phyloP scores from a whole-genome alignment of 2,329 filamentous ascomycete genomes.

The Trichoderma koningiopsis region DNA sequence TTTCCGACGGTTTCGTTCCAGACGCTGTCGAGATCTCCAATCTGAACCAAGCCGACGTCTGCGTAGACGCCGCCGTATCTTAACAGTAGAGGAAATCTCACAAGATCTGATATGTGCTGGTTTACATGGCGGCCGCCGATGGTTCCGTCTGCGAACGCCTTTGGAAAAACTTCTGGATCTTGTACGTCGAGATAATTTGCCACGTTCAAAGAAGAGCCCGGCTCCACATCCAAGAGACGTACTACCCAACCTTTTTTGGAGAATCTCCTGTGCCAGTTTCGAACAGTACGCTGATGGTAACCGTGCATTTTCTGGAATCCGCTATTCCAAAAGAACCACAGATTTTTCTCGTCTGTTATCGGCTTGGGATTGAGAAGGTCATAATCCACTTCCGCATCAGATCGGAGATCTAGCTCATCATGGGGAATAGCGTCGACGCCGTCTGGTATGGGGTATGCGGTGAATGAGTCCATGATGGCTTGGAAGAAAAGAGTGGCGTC shows the following conservation, averaged over 20 bases:
- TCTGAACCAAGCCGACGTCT: slow-evolving; percentile 59
- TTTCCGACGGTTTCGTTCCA: slow-evolving; percentile 55
- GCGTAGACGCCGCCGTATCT: slow-evolving; percentile 60
- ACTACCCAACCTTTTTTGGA: slow-evolving; percentile 54
- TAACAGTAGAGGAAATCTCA: slow-evolving; percentile 59
- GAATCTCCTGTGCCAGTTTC: slow-evolving; percentile 57
- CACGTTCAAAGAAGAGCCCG: slow-evolving; percentile 50
- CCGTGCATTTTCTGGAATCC: slow-evolving; percentile 53
- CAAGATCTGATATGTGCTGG: slow-evolving; percentile 61
- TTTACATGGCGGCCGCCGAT: slow-evolving; percentile 52
- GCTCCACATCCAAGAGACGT: slow-evolving; percentile 51
- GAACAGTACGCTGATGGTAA: slow-evolving; percentile 55
- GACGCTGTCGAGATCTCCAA: slow-evolving; percentile 57
- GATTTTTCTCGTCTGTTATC: slow-evolving; percentile 50
- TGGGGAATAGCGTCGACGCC: slow-evolving; percentile 38
- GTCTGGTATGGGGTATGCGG: slow-evolving; percentile 8
- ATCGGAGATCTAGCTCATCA: slow-evolving; percentile 47
- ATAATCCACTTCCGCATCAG: slow-evolving; percentile 50
- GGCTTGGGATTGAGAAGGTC: slow-evolving; percentile 44
- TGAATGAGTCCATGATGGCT: not conserved
- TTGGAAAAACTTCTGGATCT: slow-evolving; percentile 49
- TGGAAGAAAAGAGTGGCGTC: not conserved
- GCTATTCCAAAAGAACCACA: slow-evolving; percentile 62
- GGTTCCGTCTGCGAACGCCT: slow-evolving; percentile 51
- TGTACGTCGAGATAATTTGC: slow-evolving; percentile 51